Evolutionary conservation across 768 basidiomycete genomes (phyloP).

Genomic region (Imleria badia): DNA sequence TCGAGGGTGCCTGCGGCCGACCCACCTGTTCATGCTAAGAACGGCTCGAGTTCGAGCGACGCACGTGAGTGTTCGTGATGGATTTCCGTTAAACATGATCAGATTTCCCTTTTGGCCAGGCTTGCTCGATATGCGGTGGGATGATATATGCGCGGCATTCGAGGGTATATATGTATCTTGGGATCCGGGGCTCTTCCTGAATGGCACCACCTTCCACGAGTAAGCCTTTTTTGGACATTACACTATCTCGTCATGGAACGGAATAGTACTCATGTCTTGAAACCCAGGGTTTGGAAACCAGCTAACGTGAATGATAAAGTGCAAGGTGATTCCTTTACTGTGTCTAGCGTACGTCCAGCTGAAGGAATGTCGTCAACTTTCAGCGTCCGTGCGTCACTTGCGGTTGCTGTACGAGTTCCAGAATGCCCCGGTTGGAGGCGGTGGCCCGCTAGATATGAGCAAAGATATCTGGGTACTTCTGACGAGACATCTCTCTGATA

Average conservation of each 20-base stretch:
- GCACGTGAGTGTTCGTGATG: constrained; percentile 10
- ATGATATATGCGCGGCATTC: constrained; percentile 69
- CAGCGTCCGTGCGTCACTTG: constrained; percentile 42
- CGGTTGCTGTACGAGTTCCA: constrained; percentile 38
- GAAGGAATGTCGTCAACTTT: not conserved
- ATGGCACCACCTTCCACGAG: constrained; percentile 64
- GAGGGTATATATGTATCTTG: constrained; percentile 85
- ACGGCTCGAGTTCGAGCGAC: constrained; percentile 27
- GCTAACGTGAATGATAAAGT: constrained; percentile 36
- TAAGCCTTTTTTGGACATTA: constrained; percentile 30
- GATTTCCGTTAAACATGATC: not conserved
- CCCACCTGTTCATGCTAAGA: not conserved
- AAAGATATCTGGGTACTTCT: constrained; percentile 79
- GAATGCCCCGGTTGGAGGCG: not conserved
- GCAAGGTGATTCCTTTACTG: constrained; percentile 34
- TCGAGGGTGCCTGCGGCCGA: constrained; percentile 51
- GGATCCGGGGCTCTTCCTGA: constrained; percentile 66
- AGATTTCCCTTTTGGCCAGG: constrained; percentile 31
- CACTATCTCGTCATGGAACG: not conserved
- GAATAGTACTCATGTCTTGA: not conserved
- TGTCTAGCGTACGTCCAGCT: not conserved
- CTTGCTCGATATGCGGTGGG: constrained; percentile 68
- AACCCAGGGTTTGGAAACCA: constrained; percentile 42
- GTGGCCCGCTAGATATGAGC: constrained; percentile 7
- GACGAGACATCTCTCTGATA: constrained; percentile 69